These are phyloP conservation scores for Boletus subluridellus DNA, from an alignment of 1,284 basidiomycete genomes.

Conservation along the genomic window DNA sequence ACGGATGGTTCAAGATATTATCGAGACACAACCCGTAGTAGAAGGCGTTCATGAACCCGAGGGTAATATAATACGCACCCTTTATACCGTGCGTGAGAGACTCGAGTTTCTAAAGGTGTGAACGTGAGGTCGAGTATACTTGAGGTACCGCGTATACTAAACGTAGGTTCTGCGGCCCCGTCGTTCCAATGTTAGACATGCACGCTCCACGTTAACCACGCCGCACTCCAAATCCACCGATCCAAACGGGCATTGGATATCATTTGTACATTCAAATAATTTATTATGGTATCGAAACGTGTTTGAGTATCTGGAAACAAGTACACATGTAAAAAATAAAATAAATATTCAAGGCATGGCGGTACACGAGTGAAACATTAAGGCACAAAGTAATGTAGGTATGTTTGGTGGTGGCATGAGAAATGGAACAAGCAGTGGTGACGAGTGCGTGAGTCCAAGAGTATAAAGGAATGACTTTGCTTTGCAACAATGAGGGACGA, in stretches of 20 bases:
- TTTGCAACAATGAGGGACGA: neutral
- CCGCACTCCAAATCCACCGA: neutral
- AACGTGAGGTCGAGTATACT: too few species aligned
- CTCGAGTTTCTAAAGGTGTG: too few species aligned
- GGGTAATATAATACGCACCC: too few species aligned
- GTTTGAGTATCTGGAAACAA: neutral
- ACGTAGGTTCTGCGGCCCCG: too few species aligned
- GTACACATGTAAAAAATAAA: slow-evolving; percentile 8
- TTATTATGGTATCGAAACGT: slow-evolving; percentile 4
- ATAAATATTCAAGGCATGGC: slow-evolving; percentile 8
- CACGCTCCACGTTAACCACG: neutral
- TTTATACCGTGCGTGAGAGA: too few species aligned
- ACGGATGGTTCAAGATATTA: too few species aligned
- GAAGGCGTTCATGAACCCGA: too few species aligned
- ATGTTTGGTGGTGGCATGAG: neutral
- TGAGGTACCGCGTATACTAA: too few species aligned
- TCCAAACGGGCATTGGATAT: neutral
- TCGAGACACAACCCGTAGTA: too few species aligned
- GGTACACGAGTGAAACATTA: slow-evolving; percentile 3
- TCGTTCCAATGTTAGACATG: too few species aligned
- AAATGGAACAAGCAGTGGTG: neutral
- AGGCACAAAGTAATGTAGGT: neutral
- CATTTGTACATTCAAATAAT: neutral
- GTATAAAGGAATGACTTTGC: slow-evolving; percentile 1
- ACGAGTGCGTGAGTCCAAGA: neutral